Base-by-base conservation (phyloP, 164 flowering plant genomes). In the Magnolia changhungtana region DNA sequence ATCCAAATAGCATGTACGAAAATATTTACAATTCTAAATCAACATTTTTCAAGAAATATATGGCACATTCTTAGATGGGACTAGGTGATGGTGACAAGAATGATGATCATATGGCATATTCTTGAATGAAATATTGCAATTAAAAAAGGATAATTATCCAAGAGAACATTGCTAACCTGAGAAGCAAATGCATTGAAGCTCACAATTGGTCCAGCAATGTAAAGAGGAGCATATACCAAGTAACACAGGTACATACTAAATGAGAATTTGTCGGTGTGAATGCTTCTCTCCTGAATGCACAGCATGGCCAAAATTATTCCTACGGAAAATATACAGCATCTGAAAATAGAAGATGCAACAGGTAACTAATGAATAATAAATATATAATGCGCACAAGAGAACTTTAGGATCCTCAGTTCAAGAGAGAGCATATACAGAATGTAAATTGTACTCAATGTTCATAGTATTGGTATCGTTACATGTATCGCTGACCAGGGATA, bases 171-270 rank as follows among this genome's bases (percentile, higher is more conserved):
- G 75, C 86, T 75, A 21, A 96, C 99, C 97, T 96, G 99, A 55
- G 93, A 90, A 71, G 97, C 91, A 83, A 92, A 94, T 68, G 97
- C 97, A 76, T 92, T 92, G 86, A 92, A 96, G 91, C 92, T 92
- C 72, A 91, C 74, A 50, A 96, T 89, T 77, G 99, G 99, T 49
- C 99, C 99, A 77, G 99, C 92, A 78, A 96, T 86, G 80, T 96
- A 96, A 27, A 96, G 92, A 2, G 99, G 99, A 29, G 99, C 99
- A 88, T 89, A 96, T 19, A 88, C 81, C 89, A 96, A 84, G 84
- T 94, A 96, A 80, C 91, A 88, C 23, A 96, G 86, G 87, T 96
- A 96, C 73, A 81, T 86, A 45, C 52, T 76, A 72, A 85, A 90
- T 31, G 91, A 80, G 82, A 83, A 94, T 72, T 82, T 87, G 76